A percentile compares a stretch with the other conserved stretches of the same genome.
These are phyloP conservation scores for Euphorbia celastroides DNA, from an alignment of 441 rosid genomes.

Conservation along the genomic window DNA sequence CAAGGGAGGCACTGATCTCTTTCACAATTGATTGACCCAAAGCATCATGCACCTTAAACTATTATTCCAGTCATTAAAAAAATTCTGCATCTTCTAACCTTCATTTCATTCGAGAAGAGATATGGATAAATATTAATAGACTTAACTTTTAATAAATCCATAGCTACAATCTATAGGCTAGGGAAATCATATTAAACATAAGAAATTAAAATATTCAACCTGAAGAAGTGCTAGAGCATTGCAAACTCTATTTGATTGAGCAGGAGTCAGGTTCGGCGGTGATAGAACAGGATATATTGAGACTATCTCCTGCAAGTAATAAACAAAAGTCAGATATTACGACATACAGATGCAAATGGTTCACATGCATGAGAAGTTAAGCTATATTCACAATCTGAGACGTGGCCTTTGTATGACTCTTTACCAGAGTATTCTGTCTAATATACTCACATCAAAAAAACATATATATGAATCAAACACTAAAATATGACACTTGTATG, in stretches of 20 bases:
- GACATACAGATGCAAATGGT: background rate
- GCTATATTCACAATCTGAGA: background rate
- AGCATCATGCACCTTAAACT: background rate
- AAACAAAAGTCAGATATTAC: slow-evolving; percentile 3
- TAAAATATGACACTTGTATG: background rate
- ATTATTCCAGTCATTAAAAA: background rate
- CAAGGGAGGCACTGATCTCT: background rate
- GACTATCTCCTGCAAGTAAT: slow-evolving; percentile 77
- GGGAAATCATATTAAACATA: background rate
- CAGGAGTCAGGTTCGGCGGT: slow-evolving; percentile 85
- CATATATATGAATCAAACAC: background rate
- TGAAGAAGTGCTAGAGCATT: slow-evolving; percentile 99
- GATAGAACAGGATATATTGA: slow-evolving; percentile 93
- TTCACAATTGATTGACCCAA: background rate
- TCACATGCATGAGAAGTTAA: background rate
- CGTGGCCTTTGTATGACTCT: background rate
- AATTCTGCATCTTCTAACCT: background rate
- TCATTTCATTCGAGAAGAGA: background rate
- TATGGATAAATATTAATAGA: background rate
- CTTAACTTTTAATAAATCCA: slow-evolving; percentile 6
- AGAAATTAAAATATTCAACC: slow-evolving; percentile 32
- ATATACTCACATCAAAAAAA: slow-evolving; percentile 3
- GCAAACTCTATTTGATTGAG: slow-evolving; percentile 96
- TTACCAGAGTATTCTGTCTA: background rate
- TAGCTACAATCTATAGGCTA: background rate